Evolutionary conservation across 2,329 filamentous ascomycete species (phyloP).

Genomic region (Fonsecaea erecta): DNA sequence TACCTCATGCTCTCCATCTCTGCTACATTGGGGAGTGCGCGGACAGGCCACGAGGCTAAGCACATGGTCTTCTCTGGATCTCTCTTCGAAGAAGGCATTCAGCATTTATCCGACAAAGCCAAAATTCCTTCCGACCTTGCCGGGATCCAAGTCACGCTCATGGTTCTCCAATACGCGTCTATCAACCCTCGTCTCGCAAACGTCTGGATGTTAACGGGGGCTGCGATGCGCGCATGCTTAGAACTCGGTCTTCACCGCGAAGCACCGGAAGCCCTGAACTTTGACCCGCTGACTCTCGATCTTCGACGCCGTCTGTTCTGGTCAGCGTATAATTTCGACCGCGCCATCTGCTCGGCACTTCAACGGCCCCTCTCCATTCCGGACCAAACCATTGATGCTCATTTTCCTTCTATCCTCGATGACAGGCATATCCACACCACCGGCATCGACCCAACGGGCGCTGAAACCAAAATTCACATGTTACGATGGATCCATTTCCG

Average conservation of each 20-base stretch:
- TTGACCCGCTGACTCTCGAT: slow-evolving; percentile 38
- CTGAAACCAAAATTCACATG: slow-evolving; percentile 37
- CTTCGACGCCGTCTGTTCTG: slow-evolving; percentile 39
- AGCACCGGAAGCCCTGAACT: slow-evolving; percentile 32
- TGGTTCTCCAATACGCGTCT: slow-evolving; percentile 39
- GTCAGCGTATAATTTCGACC: slow-evolving; percentile 39
- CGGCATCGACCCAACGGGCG: slow-evolving; percentile 36
- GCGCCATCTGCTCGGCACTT: slow-evolving; percentile 39
- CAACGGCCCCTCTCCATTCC: slow-evolving; percentile 40
- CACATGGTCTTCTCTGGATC: slow-evolving; percentile 42
- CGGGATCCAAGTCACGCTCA: slow-evolving; percentile 38
- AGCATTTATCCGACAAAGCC: slow-evolving; percentile 41
- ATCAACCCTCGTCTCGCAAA: slow-evolving; percentile 40
- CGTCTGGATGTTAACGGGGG: slow-evolving; percentile 40
- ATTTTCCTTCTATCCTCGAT: slow-evolving; percentile 37
- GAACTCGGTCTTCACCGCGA: slow-evolving; percentile 40
- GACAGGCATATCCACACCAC: slow-evolving; percentile 37
- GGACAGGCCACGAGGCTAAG: slow-evolving; percentile 41
- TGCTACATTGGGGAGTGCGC: slow-evolving; percentile 41
- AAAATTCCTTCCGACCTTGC: slow-evolving; percentile 40
- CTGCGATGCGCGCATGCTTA: slow-evolving; percentile 40
- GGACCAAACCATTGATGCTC: slow-evolving; percentile 38
- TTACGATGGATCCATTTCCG: slow-evolving; percentile 39
- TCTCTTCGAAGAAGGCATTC: slow-evolving; percentile 44
- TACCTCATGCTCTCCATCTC: slow-evolving; percentile 44